These are phyloP conservation scores for Thielaviopsis punctulata DNA, from an alignment of 2,329 filamentous ascomycete genomes.

Conservation along the genomic window DNA sequence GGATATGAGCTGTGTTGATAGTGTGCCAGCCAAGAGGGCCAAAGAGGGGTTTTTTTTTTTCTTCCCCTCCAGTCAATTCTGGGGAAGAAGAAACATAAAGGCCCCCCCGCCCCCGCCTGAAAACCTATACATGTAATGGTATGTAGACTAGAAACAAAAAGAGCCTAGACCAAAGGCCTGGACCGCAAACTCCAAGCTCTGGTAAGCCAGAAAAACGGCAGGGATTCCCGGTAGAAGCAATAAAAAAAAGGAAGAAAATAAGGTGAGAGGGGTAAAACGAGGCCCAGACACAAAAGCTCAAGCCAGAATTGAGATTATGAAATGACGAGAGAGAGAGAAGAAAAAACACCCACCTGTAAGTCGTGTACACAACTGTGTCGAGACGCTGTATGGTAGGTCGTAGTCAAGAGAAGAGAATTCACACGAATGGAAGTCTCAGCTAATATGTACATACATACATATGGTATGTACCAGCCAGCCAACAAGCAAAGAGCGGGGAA, in stretches of 20 bases:
- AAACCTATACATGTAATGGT: too few species aligned
- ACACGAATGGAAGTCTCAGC: too few species aligned
- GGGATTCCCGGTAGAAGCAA: not conserved
- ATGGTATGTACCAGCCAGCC: too few species aligned
- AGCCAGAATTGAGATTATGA: not conserved
- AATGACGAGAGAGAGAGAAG: not conserved
- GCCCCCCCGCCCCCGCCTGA: too few species aligned
- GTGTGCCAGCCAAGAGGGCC: not conserved
- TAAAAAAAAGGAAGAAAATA: not conserved
- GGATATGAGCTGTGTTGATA: not conserved
- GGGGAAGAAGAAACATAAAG: too few species aligned
- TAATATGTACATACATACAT: too few species aligned
- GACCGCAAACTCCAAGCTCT: not conserved
- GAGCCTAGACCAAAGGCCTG: too few species aligned
- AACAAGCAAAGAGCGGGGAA: not conserved
- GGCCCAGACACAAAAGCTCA: not conserved
- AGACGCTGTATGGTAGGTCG: too few species aligned
- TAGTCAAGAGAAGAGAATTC: too few species aligned
- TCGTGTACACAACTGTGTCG: too few species aligned
- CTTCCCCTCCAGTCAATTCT: not conserved
- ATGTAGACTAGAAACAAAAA: too few species aligned
- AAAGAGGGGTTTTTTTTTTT: not conserved
- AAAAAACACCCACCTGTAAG: too few species aligned
- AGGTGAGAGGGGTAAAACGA: not conserved
- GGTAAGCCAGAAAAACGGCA: not conserved